Evolutionary conservation across 306 rosid species (phyloP).

Genomic region (Inga leiocalycina): DNA sequence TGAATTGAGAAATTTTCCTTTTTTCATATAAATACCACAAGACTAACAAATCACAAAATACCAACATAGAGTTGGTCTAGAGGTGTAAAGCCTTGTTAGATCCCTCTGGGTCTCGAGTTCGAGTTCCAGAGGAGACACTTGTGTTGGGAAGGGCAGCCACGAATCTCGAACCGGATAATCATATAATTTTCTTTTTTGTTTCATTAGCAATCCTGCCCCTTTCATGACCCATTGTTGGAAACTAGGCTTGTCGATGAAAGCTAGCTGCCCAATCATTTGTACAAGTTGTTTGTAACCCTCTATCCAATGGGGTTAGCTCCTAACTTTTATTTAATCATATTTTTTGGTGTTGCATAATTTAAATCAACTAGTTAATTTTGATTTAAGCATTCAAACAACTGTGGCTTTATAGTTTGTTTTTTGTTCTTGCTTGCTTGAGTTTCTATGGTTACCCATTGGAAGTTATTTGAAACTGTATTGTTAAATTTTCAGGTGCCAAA

Average conservation of each 20-base stretch:
- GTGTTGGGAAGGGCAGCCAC: no score
- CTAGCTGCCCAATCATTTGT: not conserved
- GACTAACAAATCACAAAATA: not conserved
- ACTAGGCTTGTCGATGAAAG: not conserved
- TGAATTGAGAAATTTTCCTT: not conserved
- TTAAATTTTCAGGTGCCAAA: slow-evolving; percentile 70
- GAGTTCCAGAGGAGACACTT: no score
- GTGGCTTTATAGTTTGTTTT: slow-evolving; percentile 1
- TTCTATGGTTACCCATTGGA: slow-evolving; percentile 19
- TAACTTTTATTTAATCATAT: slow-evolving; percentile 11
- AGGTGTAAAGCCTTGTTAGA: no score
- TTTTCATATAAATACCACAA: not conserved
- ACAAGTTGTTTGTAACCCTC: slow-evolving; percentile 10
- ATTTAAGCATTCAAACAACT: not conserved
- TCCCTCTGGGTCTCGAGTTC: no score
- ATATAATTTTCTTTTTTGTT: not conserved
- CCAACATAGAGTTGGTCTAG: no score
- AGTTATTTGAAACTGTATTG: slow-evolving; percentile 26
- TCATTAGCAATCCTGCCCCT: not conserved
- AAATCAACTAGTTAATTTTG: slow-evolving; percentile 8
- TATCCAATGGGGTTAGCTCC: slow-evolving; percentile 17
- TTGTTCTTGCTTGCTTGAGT: slow-evolving; percentile 5
- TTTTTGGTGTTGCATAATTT: slow-evolving; percentile 2
- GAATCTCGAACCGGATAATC: not conserved
- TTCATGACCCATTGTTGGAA: not conserved